A percentile compares a stretch with the other conserved stretches of the same genome.
phyloP scores from a whole-genome alignment of 306 rosid species.

The Quercus gilva region DNA sequence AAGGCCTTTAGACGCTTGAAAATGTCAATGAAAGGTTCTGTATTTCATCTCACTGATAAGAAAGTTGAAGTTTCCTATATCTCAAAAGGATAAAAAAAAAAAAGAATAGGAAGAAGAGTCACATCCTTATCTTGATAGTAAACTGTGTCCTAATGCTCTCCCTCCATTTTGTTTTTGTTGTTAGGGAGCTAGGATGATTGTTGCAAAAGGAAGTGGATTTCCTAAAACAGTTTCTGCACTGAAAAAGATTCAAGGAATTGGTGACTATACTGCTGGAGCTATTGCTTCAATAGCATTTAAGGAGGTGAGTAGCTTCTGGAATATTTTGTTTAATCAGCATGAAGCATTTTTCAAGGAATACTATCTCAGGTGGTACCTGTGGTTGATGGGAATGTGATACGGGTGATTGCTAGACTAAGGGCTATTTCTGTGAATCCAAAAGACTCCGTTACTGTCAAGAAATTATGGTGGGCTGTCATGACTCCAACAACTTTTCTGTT shows the following conservation, averaged over 20 bases:
- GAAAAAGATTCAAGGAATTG: slow-evolving; percentile 71
- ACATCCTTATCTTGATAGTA: background rate
- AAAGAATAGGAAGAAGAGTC: background rate
- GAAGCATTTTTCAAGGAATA: slow-evolving; percentile 22
- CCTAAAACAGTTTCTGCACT: slow-evolving; percentile 67
- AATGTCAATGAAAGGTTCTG: background rate
- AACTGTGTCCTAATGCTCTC: background rate
- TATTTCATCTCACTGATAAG: background rate
- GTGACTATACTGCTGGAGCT: slow-evolving; percentile 90
- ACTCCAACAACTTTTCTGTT: slow-evolving; percentile 17
- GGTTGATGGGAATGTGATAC: slow-evolving; percentile 91
- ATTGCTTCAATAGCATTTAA: slow-evolving; percentile 90
- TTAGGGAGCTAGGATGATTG: slow-evolving; percentile 86
- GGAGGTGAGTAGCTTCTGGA: slow-evolving; percentile 50
- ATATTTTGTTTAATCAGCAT: slow-evolving; percentile 23
- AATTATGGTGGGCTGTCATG: slow-evolving; percentile 67
- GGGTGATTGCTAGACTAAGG: slow-evolving; percentile 82
- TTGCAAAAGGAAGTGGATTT: slow-evolving; percentile 56
- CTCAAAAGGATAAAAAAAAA: background rate
- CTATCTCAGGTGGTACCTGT: slow-evolving; percentile 79
- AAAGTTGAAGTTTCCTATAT: background rate
- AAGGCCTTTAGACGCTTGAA: background rate
- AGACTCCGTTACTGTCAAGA: slow-evolving; percentile 57
- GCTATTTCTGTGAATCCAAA: slow-evolving; percentile 78
- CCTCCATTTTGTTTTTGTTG: slow-evolving; percentile 17